Conservation (phyloP, 2,329 filamentous ascomycete species). For the Decorospora gaudefroyi region DNA sequence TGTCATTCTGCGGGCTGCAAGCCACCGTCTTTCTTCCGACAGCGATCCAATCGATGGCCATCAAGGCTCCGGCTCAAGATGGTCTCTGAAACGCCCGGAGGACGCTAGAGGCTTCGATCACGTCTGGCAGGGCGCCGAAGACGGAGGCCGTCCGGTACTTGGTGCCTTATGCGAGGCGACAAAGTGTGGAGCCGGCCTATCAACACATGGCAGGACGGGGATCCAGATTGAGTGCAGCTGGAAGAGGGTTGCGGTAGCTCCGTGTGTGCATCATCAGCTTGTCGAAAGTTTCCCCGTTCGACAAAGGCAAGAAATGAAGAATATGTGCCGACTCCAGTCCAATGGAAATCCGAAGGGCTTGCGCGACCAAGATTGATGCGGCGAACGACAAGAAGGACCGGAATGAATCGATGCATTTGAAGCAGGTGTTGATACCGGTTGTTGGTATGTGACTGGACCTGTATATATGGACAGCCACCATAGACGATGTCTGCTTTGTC, state of each 20-base stretch:
- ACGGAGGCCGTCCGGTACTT: slow-evolving; percentile 2
- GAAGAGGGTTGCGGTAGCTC: neutral
- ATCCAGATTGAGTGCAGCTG: slow-evolving; percentile 3
- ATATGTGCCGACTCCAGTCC: slow-evolving; percentile 9
- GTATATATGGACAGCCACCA: slow-evolving; percentile 10
- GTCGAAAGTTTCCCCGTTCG: neutral
- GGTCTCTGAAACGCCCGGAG: slow-evolving; percentile 10
- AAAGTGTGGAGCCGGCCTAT: slow-evolving; percentile 3
- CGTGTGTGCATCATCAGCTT: neutral
- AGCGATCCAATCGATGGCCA: slow-evolving; percentile 9
- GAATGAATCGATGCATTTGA: neutral
- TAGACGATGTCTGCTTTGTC: neutral
- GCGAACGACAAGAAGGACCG: neutral
- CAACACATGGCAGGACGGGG: neutral
- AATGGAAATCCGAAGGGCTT: neutral
- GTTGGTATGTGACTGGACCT: neutral
- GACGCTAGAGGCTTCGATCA: neutral
- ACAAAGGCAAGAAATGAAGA: neutral
- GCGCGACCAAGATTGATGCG: neutral
- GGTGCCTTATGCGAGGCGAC: neutral
- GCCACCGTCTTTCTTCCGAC: slow-evolving; percentile 6
- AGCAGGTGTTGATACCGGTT: neutral
- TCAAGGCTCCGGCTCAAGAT: neutral
- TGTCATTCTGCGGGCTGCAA: neutral
- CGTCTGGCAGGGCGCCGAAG: neutral